Base-by-base conservation (phyloP, 164 flowering plant species). In the grape (Vitis vinifera) region DNA sequence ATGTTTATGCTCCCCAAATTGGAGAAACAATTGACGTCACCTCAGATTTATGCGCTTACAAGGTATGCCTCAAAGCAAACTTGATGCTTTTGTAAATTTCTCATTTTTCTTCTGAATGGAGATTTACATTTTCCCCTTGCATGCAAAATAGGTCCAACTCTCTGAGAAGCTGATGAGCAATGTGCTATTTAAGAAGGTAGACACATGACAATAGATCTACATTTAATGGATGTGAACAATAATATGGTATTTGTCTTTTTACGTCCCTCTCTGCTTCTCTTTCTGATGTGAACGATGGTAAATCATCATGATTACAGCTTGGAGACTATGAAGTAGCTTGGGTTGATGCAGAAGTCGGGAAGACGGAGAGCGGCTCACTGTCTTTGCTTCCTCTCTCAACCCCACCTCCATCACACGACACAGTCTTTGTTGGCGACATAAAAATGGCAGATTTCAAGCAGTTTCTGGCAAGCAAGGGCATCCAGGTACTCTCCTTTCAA, bases 371-470 rank as follows among this genome's bases (percentile, higher is more conserved):
- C 75, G 96, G 66, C 48, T 83, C 70, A 76, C 79, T 86, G 55
- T 89, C 95, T 73, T 75, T 90, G 68, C 87, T 88, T 70, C 99
- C 99, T 67, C 78, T 88, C 59, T 89, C 97, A 48, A 75, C 78
- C n/a, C 68, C 89, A 59, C 77, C 95, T 66, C 86, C 94, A 31
- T 86, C 95, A 0, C 99, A 95, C 77, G 89, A 90, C 76, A 84
- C 98, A 10, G 99, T 95, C 47, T 84, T 93, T 70, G 94, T 95
- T 49, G 99, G 99, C 15, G 99, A 95, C 62, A 60, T 95, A 64
- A 95, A 95, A 74, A 77, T 95, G 89, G 96, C 99, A 47, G 97
- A 95, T 78, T 93, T 93, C 79, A 95, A 95, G 82, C 98, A 91
- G 75, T 95, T 86, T 71, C 93, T 95, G 27, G 80, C 93, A 61